Conservation (phyloP, 1,139 yeast species). For the Geotrichum candidum region DNA sequence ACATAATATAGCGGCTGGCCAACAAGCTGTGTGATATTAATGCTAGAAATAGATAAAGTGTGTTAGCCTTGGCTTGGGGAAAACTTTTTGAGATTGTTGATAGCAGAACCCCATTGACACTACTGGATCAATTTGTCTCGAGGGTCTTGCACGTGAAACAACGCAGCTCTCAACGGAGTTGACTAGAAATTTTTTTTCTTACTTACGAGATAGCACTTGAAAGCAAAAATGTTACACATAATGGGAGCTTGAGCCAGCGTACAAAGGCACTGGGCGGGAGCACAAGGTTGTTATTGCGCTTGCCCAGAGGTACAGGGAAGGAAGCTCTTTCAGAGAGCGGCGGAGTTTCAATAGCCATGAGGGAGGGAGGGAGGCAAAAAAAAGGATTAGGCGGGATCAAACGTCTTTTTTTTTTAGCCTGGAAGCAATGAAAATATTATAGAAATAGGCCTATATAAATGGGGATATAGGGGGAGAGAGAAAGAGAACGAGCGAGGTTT, state of each 20-base stretch:
- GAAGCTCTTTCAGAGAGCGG: neutral
- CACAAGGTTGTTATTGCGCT: neutral
- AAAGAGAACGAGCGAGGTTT: too few relatives aligned
- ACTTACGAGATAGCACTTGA: constrained; percentile 12
- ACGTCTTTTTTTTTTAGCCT: too few relatives aligned
- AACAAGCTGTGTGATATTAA: constrained; percentile 26
- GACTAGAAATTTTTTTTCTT: too few relatives aligned
- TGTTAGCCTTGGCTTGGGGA: neutral
- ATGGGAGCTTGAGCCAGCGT: constrained; percentile 11
- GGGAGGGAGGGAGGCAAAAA: neutral
- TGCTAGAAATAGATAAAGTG: constrained; percentile 13
- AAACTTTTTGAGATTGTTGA: neutral
- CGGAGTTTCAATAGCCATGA: neutral
- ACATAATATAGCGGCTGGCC: constrained; percentile 30
- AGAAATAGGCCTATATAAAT: too few relatives aligned
- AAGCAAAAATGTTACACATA: constrained; percentile 1
- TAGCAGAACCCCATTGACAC: neutral
- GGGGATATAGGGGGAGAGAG: too few relatives aligned
- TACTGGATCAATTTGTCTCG: neutral
- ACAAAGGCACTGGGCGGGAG: neutral
- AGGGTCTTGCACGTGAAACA: too few relatives aligned
- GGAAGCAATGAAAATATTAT: neutral
- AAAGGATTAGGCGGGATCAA: neutral
- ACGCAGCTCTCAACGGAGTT: too few relatives aligned
- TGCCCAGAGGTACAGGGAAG: neutral